These are phyloP conservation scores for Diphasiastrum complanatum DNA, from an alignment of 83 land plant species.

Conservation along the genomic window DNA sequence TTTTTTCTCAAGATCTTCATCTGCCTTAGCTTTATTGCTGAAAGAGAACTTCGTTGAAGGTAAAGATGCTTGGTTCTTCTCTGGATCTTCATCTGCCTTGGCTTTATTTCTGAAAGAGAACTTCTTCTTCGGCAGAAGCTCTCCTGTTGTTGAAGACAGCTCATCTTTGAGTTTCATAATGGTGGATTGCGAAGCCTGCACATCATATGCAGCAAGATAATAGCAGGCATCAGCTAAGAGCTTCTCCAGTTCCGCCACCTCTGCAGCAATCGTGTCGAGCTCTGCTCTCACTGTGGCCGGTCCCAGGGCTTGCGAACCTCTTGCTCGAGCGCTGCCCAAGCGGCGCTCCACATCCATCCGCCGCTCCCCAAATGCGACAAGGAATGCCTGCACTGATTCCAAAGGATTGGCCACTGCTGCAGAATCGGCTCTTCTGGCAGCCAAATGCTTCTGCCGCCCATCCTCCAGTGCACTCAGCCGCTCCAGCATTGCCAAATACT, in stretches of 20 bases:
- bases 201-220: conserved; percentile 69
- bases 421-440: conserved; percentile 24
- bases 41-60: too few relatives aligned
- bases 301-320: neutral
- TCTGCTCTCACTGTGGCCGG: conserved; percentile 27
- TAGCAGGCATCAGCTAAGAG: conserved; percentile 66
- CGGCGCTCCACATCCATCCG: conserved; percentile 39
- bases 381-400: conserved; percentile 51
- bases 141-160: conserved; percentile 31
- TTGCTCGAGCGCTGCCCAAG: conserved; percentile 17
- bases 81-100: conserved; percentile 18
- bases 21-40: too few relatives aligned
- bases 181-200: conserved; percentile 53
- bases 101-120: conserved; percentile 68
- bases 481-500: conserved; percentile 37
- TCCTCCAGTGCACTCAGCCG: conserved; percentile 39
- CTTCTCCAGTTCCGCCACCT: conserved; percentile 52
- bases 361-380: conserved; percentile 39
- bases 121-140: conserved; percentile 68
- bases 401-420: conserved; percentile 23
- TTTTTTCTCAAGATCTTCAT: too few relatives aligned
- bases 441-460: conserved; percentile 21
- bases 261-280: conserved; percentile 36
- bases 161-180: conserved; percentile 48
- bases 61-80: conserved; percentile 5